phyloP scores from a whole-genome alignment of 495 filamentous ascomycete species.

The Penicillium odoratum region DNA sequence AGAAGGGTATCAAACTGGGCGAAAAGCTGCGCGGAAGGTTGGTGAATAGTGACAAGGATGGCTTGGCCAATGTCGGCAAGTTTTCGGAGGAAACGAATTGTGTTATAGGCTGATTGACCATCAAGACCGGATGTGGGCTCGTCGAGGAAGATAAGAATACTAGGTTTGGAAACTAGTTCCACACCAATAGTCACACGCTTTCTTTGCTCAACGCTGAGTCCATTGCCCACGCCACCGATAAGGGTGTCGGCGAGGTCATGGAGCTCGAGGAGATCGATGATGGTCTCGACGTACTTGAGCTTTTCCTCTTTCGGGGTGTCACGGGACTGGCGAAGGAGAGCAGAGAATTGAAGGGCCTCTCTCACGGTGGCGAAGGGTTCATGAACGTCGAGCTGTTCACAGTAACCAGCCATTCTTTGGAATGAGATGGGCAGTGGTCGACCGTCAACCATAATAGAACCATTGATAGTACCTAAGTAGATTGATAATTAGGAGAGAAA shows the following conservation, averaged over 20 bases:
- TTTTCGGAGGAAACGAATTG: conserved; percentile 63
- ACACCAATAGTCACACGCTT: conserved; percentile 58
- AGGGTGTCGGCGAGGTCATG: conserved; percentile 53
- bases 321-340: conserved; percentile 55
- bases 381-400: conserved; percentile 62
- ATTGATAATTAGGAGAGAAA: no score
- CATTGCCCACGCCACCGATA: conserved; percentile 52
- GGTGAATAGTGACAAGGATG: conserved; percentile 74
- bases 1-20: conserved; percentile 72
- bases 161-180: conserved; percentile 66
- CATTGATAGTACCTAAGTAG: conserved; percentile 59
- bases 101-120: conserved; percentile 61
- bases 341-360: conserved; percentile 61
- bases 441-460: conserved; percentile 84
- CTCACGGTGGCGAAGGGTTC: conserved; percentile 59
- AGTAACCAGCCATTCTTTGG: conserved; percentile 65
- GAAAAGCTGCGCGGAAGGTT: conserved; percentile 71
- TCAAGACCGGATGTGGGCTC: conserved; percentile 76
- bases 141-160: conserved; percentile 71
- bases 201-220: conserved; percentile 59
- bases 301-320: conserved; percentile 55
- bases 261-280: conserved; percentile 60
- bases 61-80: conserved; percentile 67
- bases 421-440: conserved; percentile 74
- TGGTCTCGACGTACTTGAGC: conserved; percentile 57